Percentiles rank a stretch among this genome's conserved stretches.
phyloP scores from a whole-genome alignment of 345 rosid genomes.

The Melaleuca alternifolia region DNA sequence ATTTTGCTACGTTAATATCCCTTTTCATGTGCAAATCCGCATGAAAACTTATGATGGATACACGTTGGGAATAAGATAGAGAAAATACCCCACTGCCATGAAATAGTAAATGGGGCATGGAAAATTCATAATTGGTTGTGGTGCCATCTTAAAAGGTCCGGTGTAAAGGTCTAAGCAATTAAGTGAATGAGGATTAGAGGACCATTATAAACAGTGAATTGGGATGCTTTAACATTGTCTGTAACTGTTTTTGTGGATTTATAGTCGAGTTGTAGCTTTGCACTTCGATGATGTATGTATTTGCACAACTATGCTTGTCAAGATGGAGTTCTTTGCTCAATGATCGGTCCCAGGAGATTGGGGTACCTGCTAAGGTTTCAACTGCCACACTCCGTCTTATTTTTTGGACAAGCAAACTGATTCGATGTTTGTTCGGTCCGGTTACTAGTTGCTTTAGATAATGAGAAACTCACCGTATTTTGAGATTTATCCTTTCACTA shows the following conservation, averaged over 20 bases:
- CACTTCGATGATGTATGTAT: neutral
- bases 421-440: neutral
- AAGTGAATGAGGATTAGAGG: neutral
- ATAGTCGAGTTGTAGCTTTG: neutral
- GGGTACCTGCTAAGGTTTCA: neutral
- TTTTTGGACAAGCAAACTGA: neutral
- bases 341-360: neutral
- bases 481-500: neutral
- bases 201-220: neutral
- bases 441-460: neutral
- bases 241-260: neutral
- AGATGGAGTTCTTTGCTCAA: neutral
- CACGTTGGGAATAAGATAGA: neutral
- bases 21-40: neutral
- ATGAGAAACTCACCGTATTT: neutral
- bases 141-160: neutral
- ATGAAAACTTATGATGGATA: neutral
- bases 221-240: neutral
- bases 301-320: neutral
- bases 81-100: neutral
- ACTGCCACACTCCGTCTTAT: neutral
- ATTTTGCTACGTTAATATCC: neutral
- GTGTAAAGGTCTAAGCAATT: neutral
- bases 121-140: neutral
- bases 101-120: neutral